Percentiles rank a stretch among this genome's conserved stretches.
These are phyloP conservation scores for Calcarisporium arbuscula DNA, from an alignment of 2,329 filamentous ascomycete species.

Conservation along the genomic window DNA sequence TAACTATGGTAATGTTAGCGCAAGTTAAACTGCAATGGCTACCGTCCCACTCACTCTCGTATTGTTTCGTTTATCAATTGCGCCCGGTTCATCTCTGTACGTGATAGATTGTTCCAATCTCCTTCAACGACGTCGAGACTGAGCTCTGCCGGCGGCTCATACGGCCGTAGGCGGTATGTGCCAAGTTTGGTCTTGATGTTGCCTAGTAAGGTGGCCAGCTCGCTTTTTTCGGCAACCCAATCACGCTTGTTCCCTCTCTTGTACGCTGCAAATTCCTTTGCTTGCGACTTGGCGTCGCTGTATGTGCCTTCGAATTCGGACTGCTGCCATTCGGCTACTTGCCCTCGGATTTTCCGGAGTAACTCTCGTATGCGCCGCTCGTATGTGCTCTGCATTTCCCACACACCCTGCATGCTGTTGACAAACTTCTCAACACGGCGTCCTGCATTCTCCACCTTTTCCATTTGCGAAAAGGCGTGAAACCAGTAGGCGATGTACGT, in stretches of 20 bases:
- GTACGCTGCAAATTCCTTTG: slow-evolving; percentile 75
- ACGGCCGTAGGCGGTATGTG: slow-evolving; percentile 85
- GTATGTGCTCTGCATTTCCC: slow-evolving; percentile 98
- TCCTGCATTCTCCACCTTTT: slow-evolving; percentile 95
- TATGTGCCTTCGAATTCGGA: slow-evolving; percentile 89
- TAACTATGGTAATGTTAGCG: slow-evolving; percentile 44
- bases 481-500: slow-evolving; percentile 99
- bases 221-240: slow-evolving; percentile 97
- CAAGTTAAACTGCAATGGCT: too few relatives aligned
- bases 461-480: slow-evolving; percentile 98
- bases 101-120: slow-evolving; percentile 74
- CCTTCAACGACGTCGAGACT: slow-evolving; percentile 74
- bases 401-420: slow-evolving; percentile 96
- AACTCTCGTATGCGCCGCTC: slow-evolving; percentile 85
- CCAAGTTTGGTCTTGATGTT: slow-evolving; percentile 99
- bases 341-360: slow-evolving; percentile 65
- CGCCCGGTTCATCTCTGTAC: slow-evolving; percentile 79
- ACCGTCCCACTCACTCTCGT: slow-evolving; percentile 65
- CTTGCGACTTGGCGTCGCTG: slow-evolving; percentile 82
- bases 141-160: slow-evolving; percentile 81
- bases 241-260: slow-evolving; percentile 85
- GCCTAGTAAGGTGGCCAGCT: slow-evolving; percentile 83
- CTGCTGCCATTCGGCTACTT: slow-evolving; percentile 69
- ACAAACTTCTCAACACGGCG: slow-evolving; percentile 97
- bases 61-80: slow-evolving; percentile 98